phyloP scores from a whole-genome alignment of 805 yeast species.

The Metschnikowia santaceciliae region DNA sequence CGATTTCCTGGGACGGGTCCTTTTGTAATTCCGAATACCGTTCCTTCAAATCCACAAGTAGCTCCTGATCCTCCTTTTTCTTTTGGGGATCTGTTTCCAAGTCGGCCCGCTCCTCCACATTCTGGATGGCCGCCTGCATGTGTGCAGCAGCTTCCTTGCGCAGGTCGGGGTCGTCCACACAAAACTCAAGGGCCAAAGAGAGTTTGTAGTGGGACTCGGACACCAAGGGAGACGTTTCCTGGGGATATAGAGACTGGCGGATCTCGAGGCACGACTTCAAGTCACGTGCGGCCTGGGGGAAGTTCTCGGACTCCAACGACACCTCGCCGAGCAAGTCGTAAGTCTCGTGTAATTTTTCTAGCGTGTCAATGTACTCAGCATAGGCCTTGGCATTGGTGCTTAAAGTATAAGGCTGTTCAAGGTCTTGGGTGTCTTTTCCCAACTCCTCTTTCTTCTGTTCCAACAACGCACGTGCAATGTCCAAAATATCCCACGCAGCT shows the following conservation, averaged over 20 bases:
- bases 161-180: constrained; percentile 47
- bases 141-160: constrained; percentile 52
- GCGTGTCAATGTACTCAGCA: constrained; percentile 32
- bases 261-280: constrained; percentile 54
- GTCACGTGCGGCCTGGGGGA: constrained; percentile 71
- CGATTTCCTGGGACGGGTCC: constrained; percentile 47
- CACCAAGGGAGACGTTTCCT: constrained; percentile 50
- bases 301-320: constrained; percentile 84
- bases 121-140: constrained; percentile 47
- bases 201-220: constrained; percentile 81
- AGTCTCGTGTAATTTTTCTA: constrained; percentile 63
- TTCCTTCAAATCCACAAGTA: constrained; percentile 53
- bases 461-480: constrained; percentile 67
- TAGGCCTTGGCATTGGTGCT: constrained; percentile 28
- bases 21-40: constrained; percentile 52
- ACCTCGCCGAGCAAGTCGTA: constrained; percentile 85
- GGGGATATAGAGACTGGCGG: constrained; percentile 47
- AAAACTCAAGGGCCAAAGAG: constrained; percentile 73
- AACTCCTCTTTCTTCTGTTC: constrained; percentile 39
- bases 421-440: neutral
- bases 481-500: constrained; percentile 84
- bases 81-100: constrained; percentile 35
- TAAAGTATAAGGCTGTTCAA: constrained; percentile 26
- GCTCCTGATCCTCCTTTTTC: constrained; percentile 42
- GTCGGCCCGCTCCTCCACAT: constrained; percentile 38